Evolutionary conservation across 2,329 filamentous ascomycete species (phyloP).

Genomic region (Trichoderma koningii): DNA sequence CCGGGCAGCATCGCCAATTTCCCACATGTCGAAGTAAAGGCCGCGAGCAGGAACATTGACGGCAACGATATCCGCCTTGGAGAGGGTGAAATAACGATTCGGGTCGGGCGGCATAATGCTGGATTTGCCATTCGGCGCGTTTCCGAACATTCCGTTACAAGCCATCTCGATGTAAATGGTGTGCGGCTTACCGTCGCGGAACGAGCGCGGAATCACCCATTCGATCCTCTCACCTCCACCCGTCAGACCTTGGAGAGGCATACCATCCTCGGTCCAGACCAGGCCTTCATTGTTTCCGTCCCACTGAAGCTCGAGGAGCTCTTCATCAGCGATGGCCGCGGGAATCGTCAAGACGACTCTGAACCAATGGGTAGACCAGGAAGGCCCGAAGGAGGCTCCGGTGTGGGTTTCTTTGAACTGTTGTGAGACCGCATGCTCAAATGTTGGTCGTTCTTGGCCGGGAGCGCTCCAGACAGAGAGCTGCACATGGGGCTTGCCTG

Average conservation of each 20-base stretch:
- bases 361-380: conserved; percentile 99
- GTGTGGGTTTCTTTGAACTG: conserved; percentile 73
- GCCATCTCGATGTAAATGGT: conserved; percentile 97
- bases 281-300: conserved; percentile 93
- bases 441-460: conserved; percentile 75
- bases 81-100: conserved; percentile 77
- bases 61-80: conserved; percentile 80
- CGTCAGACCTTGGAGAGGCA: conserved; percentile 86
- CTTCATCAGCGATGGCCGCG: conserved; percentile 68
- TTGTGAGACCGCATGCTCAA: conserved; percentile 77
- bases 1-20: conserved; percentile 86
- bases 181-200: conserved; percentile 83
- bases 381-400: conserved; percentile 83
- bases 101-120: conserved; percentile 85
- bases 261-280: conserved; percentile 88
- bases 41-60: conserved; percentile 83
- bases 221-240: conserved; percentile 86
- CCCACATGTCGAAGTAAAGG: conserved; percentile 92
- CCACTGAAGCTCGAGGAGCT: conserved; percentile 94
- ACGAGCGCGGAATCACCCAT: conserved; percentile 83
- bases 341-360: conserved; percentile 79
- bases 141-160: conserved; percentile 98
- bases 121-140: conserved; percentile 74
- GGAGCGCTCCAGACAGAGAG: conserved; percentile 86
- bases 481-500: conserved; percentile 75